Evolutionary conservation across 345 rosid species (phyloP), one percentile per base, ranked within the genome.

Genomic region (Boechera divaricarpa): DNA sequence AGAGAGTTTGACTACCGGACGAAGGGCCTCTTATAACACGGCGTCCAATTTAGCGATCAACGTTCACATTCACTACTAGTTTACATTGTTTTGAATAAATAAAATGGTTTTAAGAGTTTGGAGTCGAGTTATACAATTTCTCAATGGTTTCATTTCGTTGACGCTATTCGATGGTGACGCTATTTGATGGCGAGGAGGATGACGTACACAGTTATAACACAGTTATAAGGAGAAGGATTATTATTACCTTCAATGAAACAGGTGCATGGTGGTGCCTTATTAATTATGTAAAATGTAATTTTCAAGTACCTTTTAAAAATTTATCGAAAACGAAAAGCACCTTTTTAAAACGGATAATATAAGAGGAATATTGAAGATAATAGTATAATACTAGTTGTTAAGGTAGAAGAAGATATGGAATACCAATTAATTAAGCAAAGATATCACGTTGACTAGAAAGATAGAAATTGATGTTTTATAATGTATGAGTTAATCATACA

Each of bases 161-260:
- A 49, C n/a, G 24, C 24, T 21, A 21, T 21, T 21, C 24, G 24
- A 21, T 21, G 24, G 24, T 21, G 24, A 21, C 24, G 24, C 24
- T 21, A 77, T 77, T 41, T 1, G 48, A 12, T 39, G 64, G 51
- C 58, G 61, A 83, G 71, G 48, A 81, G 11, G 36, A 73, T 32
- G 78, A 39, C 24, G 24, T 21, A 21, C 42, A 39, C 11, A 39
- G 0, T 78, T 1, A 78, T 31, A 21, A 78, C 35, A 70, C 69
- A 18, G 21, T 21, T 21, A 21, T 69, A 45, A 81, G 67, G 32
- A 69, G 1, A 7, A 79, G 77, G 59, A 47, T 47, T 15, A 15
- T 47, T 15, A 15, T 0, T 47, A 47, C 3, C 44, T 41, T 41
- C 13, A 1, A 10, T 41, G 44, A 10, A 41, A 15, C 1, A 15